Base-by-base conservation (phyloP, 1,284 basidiomycete genomes). In the Stygiomarasmius scandens region DNA sequence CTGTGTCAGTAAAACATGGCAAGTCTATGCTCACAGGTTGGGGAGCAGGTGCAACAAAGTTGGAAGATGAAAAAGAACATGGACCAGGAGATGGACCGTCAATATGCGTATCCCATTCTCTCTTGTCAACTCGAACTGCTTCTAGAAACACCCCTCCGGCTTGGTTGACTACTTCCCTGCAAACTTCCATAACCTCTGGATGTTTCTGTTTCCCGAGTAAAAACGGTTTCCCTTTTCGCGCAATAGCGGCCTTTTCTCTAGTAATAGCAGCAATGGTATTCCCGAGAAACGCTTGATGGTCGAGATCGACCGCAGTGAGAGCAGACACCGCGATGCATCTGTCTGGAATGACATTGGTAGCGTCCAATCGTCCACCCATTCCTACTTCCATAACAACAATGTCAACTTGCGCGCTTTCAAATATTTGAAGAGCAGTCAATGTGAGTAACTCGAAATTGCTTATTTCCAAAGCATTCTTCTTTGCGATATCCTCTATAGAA, bases 351-450 rank as follows among this genome's bases (percentile, higher is more conserved):
- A 93, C 83, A 69, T 99, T 99, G 1, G 97, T 99, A 19, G 96
- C 96, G 69, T 99, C 97, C 54, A 91, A 75, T 2, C 85, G 79
- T 0, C 97, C 97, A 0, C 96, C 97, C 86, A 99, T 89, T 0
- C 96, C 97, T 8, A 96, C 96, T 74, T 99, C 96, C 52, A 98
- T 75, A 3, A 99, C 83, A 48, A 92, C 88, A 16, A 98, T 70
- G 66, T 98, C 95, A 1, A 96, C 80, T 20, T 75, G 61, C 0
- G 74, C 76, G 3, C 76, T 75, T 65, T 95, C 90, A 68, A 95
- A 94, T 47, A 91, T 72, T 48, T 79, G 73, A 49, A 92, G 83
- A 0, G 91, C 94, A 0, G 87, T 89, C 56, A 90, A 79, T 0
- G 95, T 92, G 58, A 94, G 80, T n/a, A 95, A 67, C 74, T 97